Conservation (phyloP, 345 rosid species). For the Boechera stricta region DNA sequence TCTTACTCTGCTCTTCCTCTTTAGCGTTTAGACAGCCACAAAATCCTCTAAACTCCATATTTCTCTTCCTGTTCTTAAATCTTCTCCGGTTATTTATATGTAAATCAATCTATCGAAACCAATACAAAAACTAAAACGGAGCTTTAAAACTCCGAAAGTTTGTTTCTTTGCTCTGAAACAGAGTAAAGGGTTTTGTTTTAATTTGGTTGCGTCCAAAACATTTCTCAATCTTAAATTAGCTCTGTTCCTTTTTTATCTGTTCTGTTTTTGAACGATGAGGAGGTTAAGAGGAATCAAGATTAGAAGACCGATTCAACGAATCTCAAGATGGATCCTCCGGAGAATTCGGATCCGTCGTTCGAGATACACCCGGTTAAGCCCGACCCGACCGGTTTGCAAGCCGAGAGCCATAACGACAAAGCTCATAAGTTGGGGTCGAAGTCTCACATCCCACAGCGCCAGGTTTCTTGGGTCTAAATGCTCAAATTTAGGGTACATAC, state of each 20-base stretch:
- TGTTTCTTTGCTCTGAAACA: slow-evolving; percentile 2
- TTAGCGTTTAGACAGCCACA: slow-evolving; percentile 34
- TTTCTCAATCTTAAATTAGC: neutral
- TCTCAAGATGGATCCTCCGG: slow-evolving; percentile 59
- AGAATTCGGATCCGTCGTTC: slow-evolving; percentile 28
- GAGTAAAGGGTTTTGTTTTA: neutral
- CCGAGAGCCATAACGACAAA: slow-evolving; percentile 52
- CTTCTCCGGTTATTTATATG: neutral
- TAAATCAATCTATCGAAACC: neutral
- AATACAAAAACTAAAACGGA: neutral
- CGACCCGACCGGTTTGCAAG: slow-evolving; percentile 28
- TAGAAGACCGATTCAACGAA: slow-evolving; percentile 55
- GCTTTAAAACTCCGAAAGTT: slow-evolving; percentile 18
- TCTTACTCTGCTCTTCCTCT: slow-evolving; percentile 35
- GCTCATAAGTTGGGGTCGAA: slow-evolving; percentile 70
- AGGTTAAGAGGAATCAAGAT: slow-evolving; percentile 60
- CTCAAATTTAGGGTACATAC: slow-evolving; percentile 55
- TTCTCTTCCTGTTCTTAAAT: neutral
- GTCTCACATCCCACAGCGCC: slow-evolving; percentile 58
- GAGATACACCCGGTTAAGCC: slow-evolving; percentile 35
- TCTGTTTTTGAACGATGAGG: neutral
- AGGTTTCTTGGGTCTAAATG: slow-evolving; percentile 51
- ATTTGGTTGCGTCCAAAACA: neutral
- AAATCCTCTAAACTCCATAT: slow-evolving; percentile 16
- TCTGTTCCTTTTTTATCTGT: neutral